These are phyloP conservation scores for Cyberlindnera bimundalis DNA, from an alignment of 805 yeast species.

Conservation along the genomic window DNA sequence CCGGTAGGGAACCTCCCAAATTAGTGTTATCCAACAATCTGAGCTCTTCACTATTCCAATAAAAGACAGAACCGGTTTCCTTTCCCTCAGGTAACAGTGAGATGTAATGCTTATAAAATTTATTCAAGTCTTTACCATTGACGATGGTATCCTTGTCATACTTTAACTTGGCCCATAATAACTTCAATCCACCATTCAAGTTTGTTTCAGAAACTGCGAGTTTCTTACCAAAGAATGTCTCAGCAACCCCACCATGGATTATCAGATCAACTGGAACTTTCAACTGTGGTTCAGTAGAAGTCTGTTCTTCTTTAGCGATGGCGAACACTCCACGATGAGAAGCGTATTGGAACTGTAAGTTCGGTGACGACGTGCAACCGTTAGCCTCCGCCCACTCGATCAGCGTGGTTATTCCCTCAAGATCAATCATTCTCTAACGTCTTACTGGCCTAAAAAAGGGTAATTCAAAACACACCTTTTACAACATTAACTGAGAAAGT, in stretches of 20 bases:
- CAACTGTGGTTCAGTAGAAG: conserved; percentile 22
- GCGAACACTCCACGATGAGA: conserved; percentile 36
- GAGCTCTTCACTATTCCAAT: conserved; percentile 57
- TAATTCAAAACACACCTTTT: too few species aligned
- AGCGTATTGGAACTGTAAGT: conserved; percentile 32
- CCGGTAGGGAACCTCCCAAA: conserved; percentile 48
- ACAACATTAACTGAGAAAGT: too few species aligned
- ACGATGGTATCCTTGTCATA: conserved; percentile 27
- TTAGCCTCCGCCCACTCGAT: conserved; percentile 36
- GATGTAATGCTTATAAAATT: conserved; percentile 42
- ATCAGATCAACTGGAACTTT: conserved; percentile 32
- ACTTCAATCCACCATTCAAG: conserved; percentile 34
- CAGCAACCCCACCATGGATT: conserved; percentile 26
- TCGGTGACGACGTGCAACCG: conserved; percentile 35
- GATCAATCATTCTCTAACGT: conserved; percentile 1
- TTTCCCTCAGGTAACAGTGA: conserved; percentile 43
- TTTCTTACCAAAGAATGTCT: conserved; percentile 22
- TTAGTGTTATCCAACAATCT: conserved; percentile 63
- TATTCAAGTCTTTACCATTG: conserved; percentile 22
- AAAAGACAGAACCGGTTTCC: conserved; percentile 51
- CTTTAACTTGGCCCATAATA: conserved; percentile 41
- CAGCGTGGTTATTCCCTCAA: not conserved
- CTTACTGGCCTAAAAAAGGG: too few species aligned
- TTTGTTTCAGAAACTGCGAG: conserved; percentile 13
- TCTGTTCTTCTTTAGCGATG: conserved; percentile 23